Evolutionary conservation across 1,139 yeast species (phyloP), one percentile per base, ranked within the genome.

Genomic region (Waltiozyma sp.): DNA sequence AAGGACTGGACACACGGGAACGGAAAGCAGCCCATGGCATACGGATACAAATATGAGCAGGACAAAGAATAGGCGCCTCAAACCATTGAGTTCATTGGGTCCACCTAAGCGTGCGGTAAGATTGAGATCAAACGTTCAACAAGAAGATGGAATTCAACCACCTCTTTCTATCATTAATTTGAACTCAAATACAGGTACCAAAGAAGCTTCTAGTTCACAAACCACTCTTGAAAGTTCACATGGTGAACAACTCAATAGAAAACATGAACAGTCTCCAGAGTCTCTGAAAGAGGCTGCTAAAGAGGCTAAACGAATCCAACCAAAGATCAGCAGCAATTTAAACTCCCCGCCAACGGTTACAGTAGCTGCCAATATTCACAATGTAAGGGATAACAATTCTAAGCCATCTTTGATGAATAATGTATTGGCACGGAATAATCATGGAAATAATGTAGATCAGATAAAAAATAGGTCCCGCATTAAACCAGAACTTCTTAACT

Each of bases 101-200:
- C 68, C 68, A 2, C 68, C 69, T 1, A 63, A 63, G 46, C 57
- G 69, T 45, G 54, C 63, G 0, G 41, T 47, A 3, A 16, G 4
- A 33, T 16, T 14, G 18, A 15, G 10, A 3, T 4, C 16, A n/a
- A 7, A 5, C 4, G 15, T n/a, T 4, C 3, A 5, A n/a, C 38
- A 19, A 14, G 28, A 36, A 36, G 16, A 13, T 21, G 14, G 9
- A 15, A 36, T 19, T 21, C 7, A 21, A 21, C 23, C 23, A 21
- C 23, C 23, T 5, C 23, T 8, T 21, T 5, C 8, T 4, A 21
- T 21, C 23, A 21, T 21, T 21, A 4, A 21, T 8, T 8, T 21
- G 8, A 21, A 21, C 8, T 21, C 23, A 21, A 10, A 7, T 26
- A 10, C 28, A 14, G 10, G 7, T 26, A 26, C 7, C 10, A 26